Evolutionary conservation across 345 rosid species (phyloP).

Genomic region (Salix brachista): DNA sequence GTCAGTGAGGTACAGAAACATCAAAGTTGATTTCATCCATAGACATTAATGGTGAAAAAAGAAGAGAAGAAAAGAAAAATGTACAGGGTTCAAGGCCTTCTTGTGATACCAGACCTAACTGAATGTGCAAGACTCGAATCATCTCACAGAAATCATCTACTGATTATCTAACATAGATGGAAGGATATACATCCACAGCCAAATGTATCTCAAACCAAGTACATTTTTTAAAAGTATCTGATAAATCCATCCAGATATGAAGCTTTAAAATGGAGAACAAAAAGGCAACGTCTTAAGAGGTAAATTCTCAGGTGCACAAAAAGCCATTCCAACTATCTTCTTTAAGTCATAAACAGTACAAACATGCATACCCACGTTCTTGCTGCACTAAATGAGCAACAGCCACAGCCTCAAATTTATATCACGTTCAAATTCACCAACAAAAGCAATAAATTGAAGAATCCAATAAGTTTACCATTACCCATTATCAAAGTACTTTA

Average conservation of each 20-base stretch:
- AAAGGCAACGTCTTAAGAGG: neutral
- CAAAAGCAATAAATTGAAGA: neutral
- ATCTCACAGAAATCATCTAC: neutral
- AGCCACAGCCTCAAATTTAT: neutral
- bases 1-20: neutral
- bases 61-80: neutral
- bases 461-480: constrained; percentile 5
- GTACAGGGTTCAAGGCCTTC: neutral
- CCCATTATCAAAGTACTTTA: neutral
- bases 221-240: neutral
- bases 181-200: neutral
- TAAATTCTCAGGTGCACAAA: neutral
- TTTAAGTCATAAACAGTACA: neutral
- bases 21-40: neutral
- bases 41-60: neutral
- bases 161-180: neutral
- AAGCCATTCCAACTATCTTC: constrained; percentile 3
- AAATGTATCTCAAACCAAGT: neutral
- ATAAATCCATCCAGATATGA: too few species aligned
- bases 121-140: neutral
- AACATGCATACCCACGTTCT: neutral
- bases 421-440: neutral
- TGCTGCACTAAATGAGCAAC: neutral
- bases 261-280: neutral
- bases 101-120: neutral